Evolutionary conservation across 441 rosid genomes (phyloP).

Genomic region (Adansonia madagascariensis): DNA sequence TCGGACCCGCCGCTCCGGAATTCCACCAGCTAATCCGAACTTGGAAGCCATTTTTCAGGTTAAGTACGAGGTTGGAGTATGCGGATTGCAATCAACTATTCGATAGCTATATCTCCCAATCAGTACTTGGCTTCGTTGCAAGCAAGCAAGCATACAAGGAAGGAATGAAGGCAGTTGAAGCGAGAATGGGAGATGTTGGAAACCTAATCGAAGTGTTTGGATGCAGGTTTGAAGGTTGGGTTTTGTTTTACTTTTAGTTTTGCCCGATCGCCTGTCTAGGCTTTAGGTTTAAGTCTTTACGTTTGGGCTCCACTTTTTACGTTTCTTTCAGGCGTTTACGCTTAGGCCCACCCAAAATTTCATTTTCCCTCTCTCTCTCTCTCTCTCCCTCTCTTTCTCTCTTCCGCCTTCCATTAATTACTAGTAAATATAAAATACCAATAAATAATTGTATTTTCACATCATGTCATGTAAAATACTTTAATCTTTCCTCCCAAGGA

Average conservation of each 20-base stretch:
- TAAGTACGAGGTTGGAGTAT: not conserved
- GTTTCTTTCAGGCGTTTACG: not conserved
- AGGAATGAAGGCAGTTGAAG: conserved; percentile 23
- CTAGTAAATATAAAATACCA: too few species aligned
- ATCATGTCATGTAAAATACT: too few species aligned
- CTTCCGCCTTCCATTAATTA: too few species aligned
- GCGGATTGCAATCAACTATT: not conserved
- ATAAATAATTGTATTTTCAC: too few species aligned
- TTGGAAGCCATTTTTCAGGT: conserved; percentile 72
- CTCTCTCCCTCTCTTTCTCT: too few species aligned
- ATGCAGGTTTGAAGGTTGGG: conserved; percentile 21
- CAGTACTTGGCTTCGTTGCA: not conserved
- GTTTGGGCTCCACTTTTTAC: not conserved
- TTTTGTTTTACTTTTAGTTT: not conserved
- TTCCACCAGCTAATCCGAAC: conserved; percentile 90
- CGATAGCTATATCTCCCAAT: conserved; percentile 15
- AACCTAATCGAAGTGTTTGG: conserved; percentile 47
- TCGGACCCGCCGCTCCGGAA: conserved; percentile 98
- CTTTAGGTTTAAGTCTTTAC: not conserved
- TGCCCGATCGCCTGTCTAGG: not conserved
- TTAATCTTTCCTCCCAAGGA: too few species aligned
- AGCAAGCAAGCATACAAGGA: not conserved
- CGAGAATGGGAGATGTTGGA: conserved; percentile 19
- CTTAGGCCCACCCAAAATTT: not conserved
- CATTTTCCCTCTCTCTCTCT: too few species aligned